These are phyloP conservation scores for Ophiostoma ips DNA, from an alignment of 2,329 filamentous ascomycete genomes.

Conservation along the genomic window DNA sequence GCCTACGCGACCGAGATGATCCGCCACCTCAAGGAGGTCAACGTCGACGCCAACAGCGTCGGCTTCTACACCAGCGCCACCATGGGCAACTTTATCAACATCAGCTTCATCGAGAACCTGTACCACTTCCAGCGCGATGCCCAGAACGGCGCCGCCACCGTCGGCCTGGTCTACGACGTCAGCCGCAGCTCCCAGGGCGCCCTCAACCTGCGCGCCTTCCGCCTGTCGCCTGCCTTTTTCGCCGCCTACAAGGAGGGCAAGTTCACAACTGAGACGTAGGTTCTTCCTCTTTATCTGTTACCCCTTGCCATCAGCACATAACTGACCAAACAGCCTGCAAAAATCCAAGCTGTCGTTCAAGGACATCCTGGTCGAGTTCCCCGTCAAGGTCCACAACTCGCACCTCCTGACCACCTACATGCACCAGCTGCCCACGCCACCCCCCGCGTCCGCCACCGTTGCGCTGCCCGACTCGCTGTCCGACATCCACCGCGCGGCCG, in stretches of 20 bases:
- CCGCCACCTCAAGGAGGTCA: slow-evolving; percentile 80
- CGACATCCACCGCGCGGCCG: slow-evolving; percentile 55
- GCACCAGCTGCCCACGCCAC: slow-evolving; percentile 67
- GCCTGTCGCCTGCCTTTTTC: slow-evolving; percentile 78
- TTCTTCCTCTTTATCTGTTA: slow-evolving; percentile 14
- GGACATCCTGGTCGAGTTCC: slow-evolving; percentile 84
- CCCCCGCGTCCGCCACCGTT: slow-evolving; percentile 49
- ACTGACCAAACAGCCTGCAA: slow-evolving; percentile 54
- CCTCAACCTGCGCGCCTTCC: slow-evolving; percentile 80
- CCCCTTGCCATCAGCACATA: slow-evolving; percentile 4
- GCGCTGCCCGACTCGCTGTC: slow-evolving; percentile 66
- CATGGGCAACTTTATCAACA: slow-evolving; percentile 96
- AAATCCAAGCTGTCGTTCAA: slow-evolving; percentile 89
- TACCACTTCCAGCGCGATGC: slow-evolving; percentile 94
- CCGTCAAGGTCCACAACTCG: slow-evolving; percentile 86
- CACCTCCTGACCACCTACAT: slow-evolving; percentile 92
- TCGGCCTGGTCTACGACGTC: slow-evolving; percentile 88
- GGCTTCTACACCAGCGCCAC: slow-evolving; percentile 96
- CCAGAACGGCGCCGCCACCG: slow-evolving; percentile 72
- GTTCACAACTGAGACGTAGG: slow-evolving; percentile 90
- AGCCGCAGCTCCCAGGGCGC: slow-evolving; percentile 88
- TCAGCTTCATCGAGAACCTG: slow-evolving; percentile 95
- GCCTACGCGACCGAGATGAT: slow-evolving; percentile 95
- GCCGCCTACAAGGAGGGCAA: slow-evolving; percentile 89
- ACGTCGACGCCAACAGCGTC: slow-evolving; percentile 4